Percentiles rank a stretch among this genome's conserved stretches.
phyloP scores from a whole-genome alignment of 2,329 filamentous ascomycete species.

The Monosporascus sp. region DNA sequence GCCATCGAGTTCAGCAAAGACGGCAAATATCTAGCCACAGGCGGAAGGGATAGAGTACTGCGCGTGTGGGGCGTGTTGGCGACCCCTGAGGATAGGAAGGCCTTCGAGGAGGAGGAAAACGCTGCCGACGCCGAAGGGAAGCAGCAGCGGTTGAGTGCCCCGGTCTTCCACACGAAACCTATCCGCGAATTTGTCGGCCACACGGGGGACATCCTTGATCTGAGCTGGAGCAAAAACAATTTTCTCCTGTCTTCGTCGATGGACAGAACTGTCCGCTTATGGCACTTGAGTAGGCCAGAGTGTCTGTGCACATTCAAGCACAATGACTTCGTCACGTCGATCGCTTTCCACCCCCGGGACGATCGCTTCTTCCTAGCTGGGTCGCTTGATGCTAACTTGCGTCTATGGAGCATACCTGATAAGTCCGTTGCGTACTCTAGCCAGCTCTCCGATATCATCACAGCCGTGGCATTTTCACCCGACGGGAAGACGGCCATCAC shows the following conservation, averaged over 20 bases:
- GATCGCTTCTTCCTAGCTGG: slow-evolving; percentile 96
- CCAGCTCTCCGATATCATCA: slow-evolving; percentile 79
- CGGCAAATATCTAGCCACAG: slow-evolving; percentile 86
- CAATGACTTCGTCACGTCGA: slow-evolving; percentile 89
- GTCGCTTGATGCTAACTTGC: slow-evolving; percentile 79
- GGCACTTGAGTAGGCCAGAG: slow-evolving; percentile 81
- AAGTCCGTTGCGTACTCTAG: slow-evolving; percentile 83
- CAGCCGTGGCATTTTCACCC: slow-evolving; percentile 87
- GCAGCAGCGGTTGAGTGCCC: slow-evolving; percentile 69
- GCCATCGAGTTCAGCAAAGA: slow-evolving; percentile 89
- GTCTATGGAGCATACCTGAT: slow-evolving; percentile 95
- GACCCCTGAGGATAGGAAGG: slow-evolving; percentile 69
- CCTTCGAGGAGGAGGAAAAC: slow-evolving; percentile 65
- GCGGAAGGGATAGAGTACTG: slow-evolving; percentile 79
- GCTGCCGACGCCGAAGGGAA: slow-evolving; percentile 34
- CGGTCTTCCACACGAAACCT: slow-evolving; percentile 79
- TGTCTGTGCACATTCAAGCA: slow-evolving; percentile 93
- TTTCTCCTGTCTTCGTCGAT: slow-evolving; percentile 93
- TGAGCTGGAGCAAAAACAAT: slow-evolving; percentile 99
- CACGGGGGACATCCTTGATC: slow-evolving; percentile 75
- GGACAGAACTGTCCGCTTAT: slow-evolving; percentile 94
- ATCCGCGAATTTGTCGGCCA: slow-evolving; percentile 78
- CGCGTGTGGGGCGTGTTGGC: slow-evolving; percentile 86
- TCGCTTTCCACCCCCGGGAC: slow-evolving; percentile 89
- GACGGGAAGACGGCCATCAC: slow-evolving; percentile 88